These are phyloP conservation scores for Cyberlindnera maritima DNA, from an alignment of 805 yeast species.

Conservation along the genomic window DNA sequence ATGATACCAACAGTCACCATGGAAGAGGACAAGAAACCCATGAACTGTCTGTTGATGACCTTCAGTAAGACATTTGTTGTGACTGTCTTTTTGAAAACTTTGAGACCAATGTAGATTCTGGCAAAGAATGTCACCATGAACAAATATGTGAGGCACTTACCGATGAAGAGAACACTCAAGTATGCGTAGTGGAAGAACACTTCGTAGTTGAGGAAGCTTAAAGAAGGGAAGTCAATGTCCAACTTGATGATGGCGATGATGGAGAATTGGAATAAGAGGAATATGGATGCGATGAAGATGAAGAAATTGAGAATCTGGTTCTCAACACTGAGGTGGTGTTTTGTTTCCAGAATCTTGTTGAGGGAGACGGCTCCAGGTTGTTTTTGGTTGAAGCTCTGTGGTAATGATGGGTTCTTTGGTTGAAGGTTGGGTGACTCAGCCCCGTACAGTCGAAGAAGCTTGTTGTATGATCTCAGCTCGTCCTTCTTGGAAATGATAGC, in stretches of 20 bases:
- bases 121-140: slow-evolving; percentile 18
- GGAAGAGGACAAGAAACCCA: slow-evolving; percentile 20
- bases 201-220: slow-evolving; percentile 8
- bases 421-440: slow-evolving; percentile 14
- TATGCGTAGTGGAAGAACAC: slow-evolving; percentile 16
- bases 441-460: slow-evolving; percentile 17
- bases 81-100: slow-evolving; percentile 15
- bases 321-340: slow-evolving; percentile 18
- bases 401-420: slow-evolving; percentile 2
- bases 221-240: slow-evolving; percentile 16
- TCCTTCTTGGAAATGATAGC: slow-evolving; percentile 15
- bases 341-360: slow-evolving; percentile 18
- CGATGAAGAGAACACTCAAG: slow-evolving; percentile 13
- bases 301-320: slow-evolving; percentile 21
- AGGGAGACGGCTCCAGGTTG: not conserved
- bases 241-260: slow-evolving; percentile 18
- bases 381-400: not conserved
- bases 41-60: slow-evolving; percentile 20
- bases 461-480: slow-evolving; percentile 16
- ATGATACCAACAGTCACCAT: slow-evolving; percentile 14
- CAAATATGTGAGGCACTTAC: slow-evolving; percentile 19
- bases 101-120: slow-evolving; percentile 22
- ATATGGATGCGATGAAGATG: slow-evolving; percentile 15
- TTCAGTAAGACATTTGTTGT: slow-evolving; percentile 20
- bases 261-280: slow-evolving; percentile 18